Conservation (phyloP, 2,329 filamentous ascomycete genomes). For the Claviceps sp. region DNA sequence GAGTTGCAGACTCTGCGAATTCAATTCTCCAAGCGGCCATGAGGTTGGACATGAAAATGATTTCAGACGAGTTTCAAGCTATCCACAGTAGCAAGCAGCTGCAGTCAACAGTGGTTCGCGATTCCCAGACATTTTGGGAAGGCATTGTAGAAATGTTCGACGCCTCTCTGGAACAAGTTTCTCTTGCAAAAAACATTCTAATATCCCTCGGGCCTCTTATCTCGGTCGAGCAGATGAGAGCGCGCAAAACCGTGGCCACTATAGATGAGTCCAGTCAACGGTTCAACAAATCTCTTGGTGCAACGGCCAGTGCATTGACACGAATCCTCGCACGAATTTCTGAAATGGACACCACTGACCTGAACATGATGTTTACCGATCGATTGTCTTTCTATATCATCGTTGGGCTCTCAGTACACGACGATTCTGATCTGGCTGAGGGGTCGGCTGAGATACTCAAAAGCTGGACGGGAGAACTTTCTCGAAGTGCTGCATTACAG, state of each 20-base stretch:
- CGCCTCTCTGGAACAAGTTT: conserved; percentile 54
- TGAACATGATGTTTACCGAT: conserved; percentile 57
- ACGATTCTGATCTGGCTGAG: conserved; percentile 65
- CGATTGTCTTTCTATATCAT: conserved; percentile 58
- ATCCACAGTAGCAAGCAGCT: conserved; percentile 48
- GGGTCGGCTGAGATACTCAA: conserved; percentile 74
- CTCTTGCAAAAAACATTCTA: conserved; percentile 62
- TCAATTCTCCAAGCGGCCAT: conserved; percentile 40
- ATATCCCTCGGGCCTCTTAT: conserved; percentile 57
- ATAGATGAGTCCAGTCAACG: conserved; percentile 32
- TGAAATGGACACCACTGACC: conserved; percentile 56
- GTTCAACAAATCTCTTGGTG: conserved; percentile 62
- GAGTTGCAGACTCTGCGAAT: conserved; percentile 30
- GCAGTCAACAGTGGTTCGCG: conserved; percentile 52
- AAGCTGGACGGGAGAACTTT: conserved; percentile 56
- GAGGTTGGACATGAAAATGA: conserved; percentile 30
- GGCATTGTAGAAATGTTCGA: conserved; percentile 58
- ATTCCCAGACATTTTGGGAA: conserved; percentile 39
- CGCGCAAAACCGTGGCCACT: conserved; percentile 32
- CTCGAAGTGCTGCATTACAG: conserved; percentile 26
- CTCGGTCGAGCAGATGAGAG: conserved; percentile 60
- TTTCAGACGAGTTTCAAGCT: conserved; percentile 34
- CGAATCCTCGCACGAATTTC: conserved; percentile 66
- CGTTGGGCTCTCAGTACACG: conserved; percentile 68
- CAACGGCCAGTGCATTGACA: conserved; percentile 46